Evolutionary conservation across 176 grass and related monocot genomes (phyloP), one percentile per base, ranked within the genome.

Genomic region (Areca catechu): DNA sequence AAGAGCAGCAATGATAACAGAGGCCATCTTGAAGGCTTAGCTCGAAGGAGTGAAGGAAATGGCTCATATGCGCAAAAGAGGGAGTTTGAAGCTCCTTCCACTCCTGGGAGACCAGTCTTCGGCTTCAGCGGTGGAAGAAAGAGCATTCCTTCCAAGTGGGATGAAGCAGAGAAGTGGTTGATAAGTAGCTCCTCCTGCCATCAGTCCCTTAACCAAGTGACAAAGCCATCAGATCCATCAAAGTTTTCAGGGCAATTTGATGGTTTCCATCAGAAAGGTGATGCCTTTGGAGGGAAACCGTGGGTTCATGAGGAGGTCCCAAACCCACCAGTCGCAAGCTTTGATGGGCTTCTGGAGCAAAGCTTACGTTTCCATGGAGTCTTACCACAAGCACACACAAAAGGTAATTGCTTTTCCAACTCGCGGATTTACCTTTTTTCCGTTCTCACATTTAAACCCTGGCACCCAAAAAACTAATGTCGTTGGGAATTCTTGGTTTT

Each of bases 161-260:
- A 98, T 63, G 94, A 98, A 60, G 94, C 94, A 0, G 94, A 98
- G 88, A 98, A 91, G 66, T 98, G 94, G 94, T 57, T 93, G 50
- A 69, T 78, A n/a, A 82, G 73, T 43, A 72, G 25, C 25, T 53
- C 70, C 20, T 72, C 70, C 30, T 72, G 48, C 70, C 22, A 62
- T 62, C 58, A 72, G 22, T 61, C 69, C 47, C 69, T 48, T 62
- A 50, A 57, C 14, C 69, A 62, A 47, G 43, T 23, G n/a, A 53
- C 19, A n/a, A 80, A 85, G 34, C 74, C 87, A 20, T 71, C 83
- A 1, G 77, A 81, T 25, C 60, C 74, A 24, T 79, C 60, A 60
- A 85, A 76, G 37, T 64, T 57, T 28, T 78, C 34, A 5, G 74
- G 71, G 64, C 78, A 80, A 74, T 54, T 68, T 58, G 22, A 22